Conservation (phyloP, 176 grass and related monocot genomes). For the Triticum urartu region DNA sequence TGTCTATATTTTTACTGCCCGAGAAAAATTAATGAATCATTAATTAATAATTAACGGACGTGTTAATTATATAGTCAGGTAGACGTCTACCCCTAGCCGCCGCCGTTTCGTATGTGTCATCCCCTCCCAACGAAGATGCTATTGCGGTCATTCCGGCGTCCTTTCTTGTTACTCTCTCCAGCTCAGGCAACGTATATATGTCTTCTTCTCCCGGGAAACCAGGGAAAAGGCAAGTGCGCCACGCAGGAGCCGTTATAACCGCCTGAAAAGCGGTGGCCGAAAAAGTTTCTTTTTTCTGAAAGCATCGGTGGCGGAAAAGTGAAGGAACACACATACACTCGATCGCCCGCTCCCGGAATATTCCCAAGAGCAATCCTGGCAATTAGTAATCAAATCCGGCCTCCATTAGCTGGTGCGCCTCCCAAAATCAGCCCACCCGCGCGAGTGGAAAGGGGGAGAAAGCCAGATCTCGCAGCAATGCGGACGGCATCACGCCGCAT, state of each 20-base stretch:
- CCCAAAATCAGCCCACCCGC: background rate
- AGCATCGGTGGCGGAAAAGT: too few relatives aligned
- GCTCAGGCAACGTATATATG: too few relatives aligned
- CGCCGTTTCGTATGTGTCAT: too few relatives aligned
- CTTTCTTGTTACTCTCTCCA: too few relatives aligned
- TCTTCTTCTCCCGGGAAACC: background rate
- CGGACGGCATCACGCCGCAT: constrained; percentile 15
- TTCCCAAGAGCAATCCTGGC: constrained; percentile 21
- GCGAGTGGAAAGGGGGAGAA: background rate
- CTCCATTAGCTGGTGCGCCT: background rate
- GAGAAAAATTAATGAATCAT: too few relatives aligned
- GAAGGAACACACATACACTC: background rate
- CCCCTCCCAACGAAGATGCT: too few relatives aligned
- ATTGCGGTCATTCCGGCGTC: too few relatives aligned
- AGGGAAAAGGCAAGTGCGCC: background rate
- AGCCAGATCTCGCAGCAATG: background rate
- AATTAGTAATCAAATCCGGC: background rate
- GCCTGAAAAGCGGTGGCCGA: constrained; percentile 4
- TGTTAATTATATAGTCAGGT: too few relatives aligned
- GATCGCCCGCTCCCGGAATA: background rate
- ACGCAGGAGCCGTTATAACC: constrained; percentile 32
- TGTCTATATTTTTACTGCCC: too few relatives aligned
- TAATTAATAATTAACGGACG: too few relatives aligned
- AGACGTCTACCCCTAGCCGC: too few relatives aligned
- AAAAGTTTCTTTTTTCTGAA: background rate